Evolutionary conservation across 148 eudicot genomes (phyloP), one percentile per base, ranked within the genome.

Genomic region (Rhododendron vialii): DNA sequence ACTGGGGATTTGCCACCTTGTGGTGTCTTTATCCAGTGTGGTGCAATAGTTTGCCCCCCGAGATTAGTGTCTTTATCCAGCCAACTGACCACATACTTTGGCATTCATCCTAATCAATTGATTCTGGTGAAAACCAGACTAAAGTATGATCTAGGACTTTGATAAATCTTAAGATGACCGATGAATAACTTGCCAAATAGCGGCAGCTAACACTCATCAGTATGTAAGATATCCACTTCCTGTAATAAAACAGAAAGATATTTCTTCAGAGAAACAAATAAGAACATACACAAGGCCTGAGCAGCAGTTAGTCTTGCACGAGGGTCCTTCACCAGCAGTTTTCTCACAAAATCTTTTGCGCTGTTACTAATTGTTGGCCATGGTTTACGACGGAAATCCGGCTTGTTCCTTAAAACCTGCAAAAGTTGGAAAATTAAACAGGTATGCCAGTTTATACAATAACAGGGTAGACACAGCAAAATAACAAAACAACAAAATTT

Each of bases 271-370:
- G 67, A 71, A 83, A 83, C 87, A 85, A 67, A 9, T 41, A 83
- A 86, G 84, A 48, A 88, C 96, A 79, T 96, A 96, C 99, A 96
- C 78, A 96, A 77, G 84, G 99, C 99, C 91, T 96, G 99, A 82
- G 99, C 94, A 71, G 99, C 99, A 79, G 99, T 96, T 85, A 93
- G 94, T 85, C 99, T 93, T 82, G 98, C 94, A 83, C 92, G 93
- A 88, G 99, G 99, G 88, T 96, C 97, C 87, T 96, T 96, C 90
- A 92, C 94, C 69, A 96, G 87, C 73, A 96, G 83, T 86, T 95
- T 96, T 91, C 85, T 94, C n/a, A 96, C 96, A 86, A 96, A 96
- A 87, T 96, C 98, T 89, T 96, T 96, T 30, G 98, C 98, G 80
- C 94, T 91, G 82, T 87, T 89, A 91, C 98, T 96, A 78, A 96